A percentile compares a stretch with the other conserved stretches of the same genome.
These are phyloP conservation scores for Platanthera guangdongensis DNA, from an alignment of 106 monocot genomes.

Conservation along the genomic window DNA sequence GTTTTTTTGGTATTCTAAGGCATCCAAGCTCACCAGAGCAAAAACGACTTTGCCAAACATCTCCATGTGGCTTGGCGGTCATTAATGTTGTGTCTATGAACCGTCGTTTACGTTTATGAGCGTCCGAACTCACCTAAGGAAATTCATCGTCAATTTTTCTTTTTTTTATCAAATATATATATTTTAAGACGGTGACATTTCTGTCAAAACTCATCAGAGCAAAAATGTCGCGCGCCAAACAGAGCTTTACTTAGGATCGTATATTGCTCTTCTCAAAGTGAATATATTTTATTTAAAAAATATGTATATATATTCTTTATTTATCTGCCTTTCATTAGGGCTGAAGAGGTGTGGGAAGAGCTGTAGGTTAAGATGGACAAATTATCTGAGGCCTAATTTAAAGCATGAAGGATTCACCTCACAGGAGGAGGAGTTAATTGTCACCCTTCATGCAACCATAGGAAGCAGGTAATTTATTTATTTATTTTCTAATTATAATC, in stretches of 20 bases:
- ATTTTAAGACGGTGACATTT: too few species aligned
- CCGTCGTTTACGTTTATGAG: too few species aligned
- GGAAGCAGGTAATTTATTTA: conserved; percentile 52
- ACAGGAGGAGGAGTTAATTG: conserved; percentile 65
- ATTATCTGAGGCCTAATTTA: conserved; percentile 70
- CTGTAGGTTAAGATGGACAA: conserved; percentile 69
- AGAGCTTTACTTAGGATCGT: neutral
- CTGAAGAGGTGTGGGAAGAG: conserved; percentile 81
- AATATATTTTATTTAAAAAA: neutral
- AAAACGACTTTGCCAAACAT: too few species aligned
- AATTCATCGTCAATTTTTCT: too few species aligned
- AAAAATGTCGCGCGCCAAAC: too few species aligned
- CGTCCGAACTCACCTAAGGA: too few species aligned
- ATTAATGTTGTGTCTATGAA: too few species aligned
- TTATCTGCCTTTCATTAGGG: conserved; percentile 17
- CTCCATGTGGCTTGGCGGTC: too few species aligned
- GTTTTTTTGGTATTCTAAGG: too few species aligned
- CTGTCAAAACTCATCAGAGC: too few species aligned
- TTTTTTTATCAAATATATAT: too few species aligned
- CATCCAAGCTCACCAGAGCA: too few species aligned
- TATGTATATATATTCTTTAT: neutral
- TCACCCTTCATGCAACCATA: conserved; percentile 63
- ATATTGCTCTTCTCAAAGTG: neutral
- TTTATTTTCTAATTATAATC: neutral
- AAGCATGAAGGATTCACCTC: conserved; percentile 77